These are phyloP conservation scores for Lipomyces chichibuensis DNA, from an alignment of 805 yeast genomes.

Conservation along the genomic window DNA sequence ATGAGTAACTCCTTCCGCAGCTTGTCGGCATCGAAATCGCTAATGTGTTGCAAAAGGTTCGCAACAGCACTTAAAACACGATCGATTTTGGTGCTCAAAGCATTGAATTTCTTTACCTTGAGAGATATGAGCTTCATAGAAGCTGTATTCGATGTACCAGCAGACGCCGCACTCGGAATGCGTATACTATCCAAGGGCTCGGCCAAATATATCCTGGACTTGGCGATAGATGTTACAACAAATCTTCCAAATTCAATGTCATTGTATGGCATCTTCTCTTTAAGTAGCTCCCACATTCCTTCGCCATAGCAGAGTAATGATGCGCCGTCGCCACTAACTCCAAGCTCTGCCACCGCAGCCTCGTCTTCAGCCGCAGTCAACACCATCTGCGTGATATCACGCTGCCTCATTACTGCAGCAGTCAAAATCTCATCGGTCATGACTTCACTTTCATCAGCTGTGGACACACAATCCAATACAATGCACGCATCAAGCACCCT, in stretches of 20 bases:
- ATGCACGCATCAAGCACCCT: slow-evolving; percentile 18
- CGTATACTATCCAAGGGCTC: slow-evolving; percentile 36
- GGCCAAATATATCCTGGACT: slow-evolving; percentile 21
- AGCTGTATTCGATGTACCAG: slow-evolving; percentile 8
- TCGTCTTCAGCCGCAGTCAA: slow-evolving; percentile 25
- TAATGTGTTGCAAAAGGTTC: slow-evolving; percentile 20
- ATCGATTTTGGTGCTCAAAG: slow-evolving; percentile 14
- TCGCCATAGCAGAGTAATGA: slow-evolving; percentile 24
- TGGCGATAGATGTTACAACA: slow-evolving; percentile 28
- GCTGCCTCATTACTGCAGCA: slow-evolving; percentile 16
- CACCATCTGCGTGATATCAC: slow-evolving; percentile 22
- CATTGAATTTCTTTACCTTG: slow-evolving; percentile 10
- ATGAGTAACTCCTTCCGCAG: slow-evolving; percentile 24
- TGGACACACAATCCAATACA: slow-evolving; percentile 17
- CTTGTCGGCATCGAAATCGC: slow-evolving; percentile 25
- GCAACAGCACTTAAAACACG: slow-evolving; percentile 11
- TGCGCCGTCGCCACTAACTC: slow-evolving; percentile 13
- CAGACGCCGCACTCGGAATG: slow-evolving; percentile 39
- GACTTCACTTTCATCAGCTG: slow-evolving; percentile 22
- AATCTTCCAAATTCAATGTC: slow-evolving; percentile 28
- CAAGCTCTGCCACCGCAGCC: slow-evolving; percentile 39
- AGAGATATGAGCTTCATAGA: slow-evolving; percentile 9
- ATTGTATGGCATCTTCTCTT: slow-evolving; percentile 33
- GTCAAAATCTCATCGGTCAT: slow-evolving; percentile 18
- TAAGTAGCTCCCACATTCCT: slow-evolving; percentile 31